A percentile compares a stretch with the other conserved stretches of the same genome.
These are phyloP conservation scores for Syncephalastrum monosporum DNA, from an alignment of 371 early-diverging fungal genomes.

Conservation along the genomic window DNA sequence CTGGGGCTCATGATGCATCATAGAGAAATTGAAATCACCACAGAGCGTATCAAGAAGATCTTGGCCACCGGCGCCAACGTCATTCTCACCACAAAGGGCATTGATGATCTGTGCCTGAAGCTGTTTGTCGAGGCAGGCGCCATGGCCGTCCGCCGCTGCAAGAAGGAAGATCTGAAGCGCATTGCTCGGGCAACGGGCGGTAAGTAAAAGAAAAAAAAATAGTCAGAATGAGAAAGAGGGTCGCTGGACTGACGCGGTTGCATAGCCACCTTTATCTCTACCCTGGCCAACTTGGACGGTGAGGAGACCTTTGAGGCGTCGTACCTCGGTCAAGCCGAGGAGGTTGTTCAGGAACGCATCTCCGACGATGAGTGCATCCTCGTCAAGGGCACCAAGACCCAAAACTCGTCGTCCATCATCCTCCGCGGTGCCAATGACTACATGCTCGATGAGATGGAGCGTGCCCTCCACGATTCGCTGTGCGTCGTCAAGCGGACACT, in stretches of 20 bases:
- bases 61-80: slow-evolving; percentile 98
- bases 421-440: slow-evolving; percentile 99
- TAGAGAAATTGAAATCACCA: slow-evolving; percentile 95
- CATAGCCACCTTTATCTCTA: slow-evolving; percentile 88
- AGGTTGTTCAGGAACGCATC: slow-evolving; percentile 95
- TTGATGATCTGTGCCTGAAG: slow-evolving; percentile 99
- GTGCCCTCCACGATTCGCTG: slow-evolving; percentile 97
- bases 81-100: slow-evolving; percentile 98
- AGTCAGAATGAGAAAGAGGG: neutral
- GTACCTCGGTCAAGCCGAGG: slow-evolving; percentile 94
- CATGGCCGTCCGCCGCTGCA: slow-evolving; percentile 93
- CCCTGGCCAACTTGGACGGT: slow-evolving; percentile 98
- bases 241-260: neutral
- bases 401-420: slow-evolving; percentile 90
- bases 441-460: slow-evolving; percentile 99
- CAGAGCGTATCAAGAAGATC: slow-evolving; percentile 96
- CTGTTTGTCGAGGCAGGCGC: slow-evolving; percentile 95
- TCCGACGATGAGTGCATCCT: slow-evolving; percentile 98
- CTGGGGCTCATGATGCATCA: neutral
- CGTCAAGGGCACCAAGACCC: slow-evolving; percentile 93
- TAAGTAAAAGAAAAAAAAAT: slow-evolving; percentile 4
- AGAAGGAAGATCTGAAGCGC: slow-evolving; percentile 97
- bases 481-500: slow-evolving; percentile 98
- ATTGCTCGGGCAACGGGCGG: slow-evolving; percentile 96
- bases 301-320: slow-evolving; percentile 94